Evolutionary conservation across 2,329 filamentous ascomycete genomes (phyloP).

Genomic region (Fusarium mundagurra): DNA sequence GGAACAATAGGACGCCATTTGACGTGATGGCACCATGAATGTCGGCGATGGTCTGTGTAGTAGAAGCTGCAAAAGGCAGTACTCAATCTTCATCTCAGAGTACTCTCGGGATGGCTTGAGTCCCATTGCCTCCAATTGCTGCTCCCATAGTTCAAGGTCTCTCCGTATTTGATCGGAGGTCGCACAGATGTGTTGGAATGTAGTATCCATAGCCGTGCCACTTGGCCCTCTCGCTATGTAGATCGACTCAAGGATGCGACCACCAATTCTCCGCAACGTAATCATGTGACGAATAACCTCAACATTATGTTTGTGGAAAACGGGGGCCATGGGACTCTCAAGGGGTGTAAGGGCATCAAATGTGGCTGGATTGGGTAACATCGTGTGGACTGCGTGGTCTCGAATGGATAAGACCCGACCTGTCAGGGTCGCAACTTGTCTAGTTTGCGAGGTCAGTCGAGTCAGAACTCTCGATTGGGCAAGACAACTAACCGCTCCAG

Average conservation of each 20-base stretch:
- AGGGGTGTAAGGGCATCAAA: not conserved
- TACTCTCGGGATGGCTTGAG: not conserved
- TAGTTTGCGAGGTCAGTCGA: not conserved
- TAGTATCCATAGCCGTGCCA: conserved; percentile 2
- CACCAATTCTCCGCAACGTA: not conserved
- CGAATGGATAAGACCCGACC: not conserved
- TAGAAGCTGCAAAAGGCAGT: not conserved
- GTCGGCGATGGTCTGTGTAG: not conserved
- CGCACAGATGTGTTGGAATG: not conserved
- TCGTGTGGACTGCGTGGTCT: not conserved
- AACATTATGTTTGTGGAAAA: not conserved
- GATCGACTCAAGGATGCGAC: not conserved
- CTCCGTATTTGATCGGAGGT: not conserved
- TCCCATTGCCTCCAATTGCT: not conserved
- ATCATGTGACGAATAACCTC: not conserved
- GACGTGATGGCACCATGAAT: not conserved
- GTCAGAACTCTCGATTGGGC: not conserved
- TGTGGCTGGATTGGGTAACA: not conserved
- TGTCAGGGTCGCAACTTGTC: not conserved
- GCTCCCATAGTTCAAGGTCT: not conserved
- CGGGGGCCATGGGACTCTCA: not conserved
- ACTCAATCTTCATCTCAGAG: conserved; percentile 1
- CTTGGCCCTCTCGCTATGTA: not conserved
- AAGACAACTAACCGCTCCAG: not conserved
- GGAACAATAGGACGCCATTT: not conserved